phyloP scores from a whole-genome alignment of 2,329 filamentous ascomycete species.

The Neopestalotiopsis sp. region DNA sequence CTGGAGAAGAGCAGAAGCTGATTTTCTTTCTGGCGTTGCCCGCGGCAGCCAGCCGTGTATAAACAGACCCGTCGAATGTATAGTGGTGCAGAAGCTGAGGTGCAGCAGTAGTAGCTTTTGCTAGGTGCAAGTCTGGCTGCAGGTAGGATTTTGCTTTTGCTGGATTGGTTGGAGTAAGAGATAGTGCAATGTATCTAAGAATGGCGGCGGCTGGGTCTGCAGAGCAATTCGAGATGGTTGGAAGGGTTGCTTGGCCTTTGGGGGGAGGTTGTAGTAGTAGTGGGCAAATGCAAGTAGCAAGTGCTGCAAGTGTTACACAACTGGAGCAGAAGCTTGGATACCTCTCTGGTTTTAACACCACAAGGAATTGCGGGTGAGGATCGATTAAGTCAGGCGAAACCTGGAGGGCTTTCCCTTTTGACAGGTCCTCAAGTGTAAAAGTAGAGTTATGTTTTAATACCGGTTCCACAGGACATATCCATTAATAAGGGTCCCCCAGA shows the following conservation, averaged over 20 bases:
- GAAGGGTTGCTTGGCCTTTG: no score
- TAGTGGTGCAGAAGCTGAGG: conserved; percentile 1
- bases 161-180: neutral
- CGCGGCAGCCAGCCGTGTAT: conserved; percentile 11
- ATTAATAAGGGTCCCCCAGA: neutral
- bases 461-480: neutral
- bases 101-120: neutral
- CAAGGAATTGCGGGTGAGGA: neutral
- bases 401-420: neutral
- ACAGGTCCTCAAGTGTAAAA: neutral
- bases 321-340: neutral
- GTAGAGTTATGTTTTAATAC: conserved; percentile 3
- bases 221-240: neutral
- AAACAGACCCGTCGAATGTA: neutral
- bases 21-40: neutral
- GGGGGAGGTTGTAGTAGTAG: neutral
- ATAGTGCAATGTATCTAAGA: neutral
- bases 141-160: neutral
- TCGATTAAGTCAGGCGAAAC: neutral
- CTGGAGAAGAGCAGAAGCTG: neutral
- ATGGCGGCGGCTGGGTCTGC: neutral
- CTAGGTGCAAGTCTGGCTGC: neutral
- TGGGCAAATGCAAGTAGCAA: neutral
- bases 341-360: conserved; percentile 8
- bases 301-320: neutral